Conservation (phyloP, 176 grass and related monocot genomes). For the maize (Zea mays) region DNA sequence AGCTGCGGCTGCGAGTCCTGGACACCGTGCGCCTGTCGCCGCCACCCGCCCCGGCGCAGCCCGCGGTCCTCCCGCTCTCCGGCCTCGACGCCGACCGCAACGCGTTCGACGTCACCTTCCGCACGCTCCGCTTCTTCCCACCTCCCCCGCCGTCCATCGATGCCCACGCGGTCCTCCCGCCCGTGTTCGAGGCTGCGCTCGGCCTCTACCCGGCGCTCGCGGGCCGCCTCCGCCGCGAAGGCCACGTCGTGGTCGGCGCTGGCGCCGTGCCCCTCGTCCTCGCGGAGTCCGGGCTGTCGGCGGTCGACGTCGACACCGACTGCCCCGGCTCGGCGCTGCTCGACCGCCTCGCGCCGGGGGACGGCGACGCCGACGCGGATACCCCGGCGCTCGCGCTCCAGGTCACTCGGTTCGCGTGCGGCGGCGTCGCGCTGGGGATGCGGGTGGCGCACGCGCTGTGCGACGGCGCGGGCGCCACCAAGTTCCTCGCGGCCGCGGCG, state of each 20-base stretch:
- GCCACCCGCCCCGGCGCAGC: neutral
- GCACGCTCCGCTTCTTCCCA: conserved; percentile 63
- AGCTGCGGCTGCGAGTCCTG: conserved; percentile 43
- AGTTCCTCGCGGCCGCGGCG: conserved; percentile 55
- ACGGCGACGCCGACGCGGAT: neutral
- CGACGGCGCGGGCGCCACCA: conserved; percentile 69
- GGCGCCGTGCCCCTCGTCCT: conserved; percentile 42
- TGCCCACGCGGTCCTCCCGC: conserved; percentile 42
- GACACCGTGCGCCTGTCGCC: conserved; percentile 46
- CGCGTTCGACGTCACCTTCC: conserved; percentile 59
- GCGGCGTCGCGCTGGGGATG: conserved; percentile 68
- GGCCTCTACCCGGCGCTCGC: conserved; percentile 48
- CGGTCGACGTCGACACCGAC: conserved; percentile 39
- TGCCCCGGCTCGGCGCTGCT: conserved; percentile 43
- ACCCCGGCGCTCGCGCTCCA: conserved; percentile 49
- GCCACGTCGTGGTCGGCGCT: neutral
- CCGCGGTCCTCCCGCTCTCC: conserved; percentile 43
- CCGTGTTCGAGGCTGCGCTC: conserved; percentile 47
- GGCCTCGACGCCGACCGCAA: conserved; percentile 68
- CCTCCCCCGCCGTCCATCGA: conserved; percentile 35
- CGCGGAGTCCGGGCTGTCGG: conserved; percentile 8
- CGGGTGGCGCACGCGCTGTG: conserved; percentile 67
- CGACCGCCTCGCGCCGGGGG: conserved; percentile 41
- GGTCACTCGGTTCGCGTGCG: conserved; percentile 58
- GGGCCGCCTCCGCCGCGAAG: conserved; percentile 29